These are phyloP conservation scores for Moelleriella libera DNA, from an alignment of 2,329 filamentous ascomycete species.

Conservation along the genomic window DNA sequence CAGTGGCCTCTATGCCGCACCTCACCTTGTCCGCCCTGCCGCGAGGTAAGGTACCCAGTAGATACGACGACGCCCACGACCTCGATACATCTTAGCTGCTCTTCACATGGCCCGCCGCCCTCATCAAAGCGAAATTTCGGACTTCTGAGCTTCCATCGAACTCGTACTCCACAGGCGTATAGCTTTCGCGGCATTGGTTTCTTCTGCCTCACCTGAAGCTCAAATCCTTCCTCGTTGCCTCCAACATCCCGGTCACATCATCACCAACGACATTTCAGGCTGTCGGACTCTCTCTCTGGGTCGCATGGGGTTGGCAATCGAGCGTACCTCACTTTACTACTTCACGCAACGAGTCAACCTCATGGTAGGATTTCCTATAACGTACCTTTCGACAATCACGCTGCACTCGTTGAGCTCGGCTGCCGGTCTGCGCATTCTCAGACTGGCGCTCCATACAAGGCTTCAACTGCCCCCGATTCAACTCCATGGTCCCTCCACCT, in stretches of 20 bases:
- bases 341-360: conserved; percentile 5
- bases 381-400: conserved; percentile 12
- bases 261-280: too few relatives aligned
- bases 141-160: conserved; percentile 7
- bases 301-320: too few relatives aligned
- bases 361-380: conserved; percentile 20
- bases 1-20: conserved; percentile 14
- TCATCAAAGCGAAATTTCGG: conserved; percentile 1
- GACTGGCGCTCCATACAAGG: conserved; percentile 21
- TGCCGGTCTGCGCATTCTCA: conserved; percentile 18
- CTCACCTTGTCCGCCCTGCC: conserved; percentile 16
- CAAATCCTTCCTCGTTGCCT: too few relatives aligned
- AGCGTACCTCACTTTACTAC: too few relatives aligned
- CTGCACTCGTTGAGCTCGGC: conserved; percentile 14
- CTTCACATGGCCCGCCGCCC: conserved; percentile 1
- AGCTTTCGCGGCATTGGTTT: too few relatives aligned
- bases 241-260: too few relatives aligned
- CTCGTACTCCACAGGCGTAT: too few relatives aligned
- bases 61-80: background rate
- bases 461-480: conserved; percentile 19
- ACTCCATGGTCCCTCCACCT: conserved; percentile 44
- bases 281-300: too few relatives aligned
- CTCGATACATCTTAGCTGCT: conserved; percentile 1
- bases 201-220: too few relatives aligned
- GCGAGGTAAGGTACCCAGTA: too few relatives aligned